These are phyloP conservation scores for Crucibulum laeve DNA, from an alignment of 768 basidiomycete genomes.

Conservation along the genomic window DNA sequence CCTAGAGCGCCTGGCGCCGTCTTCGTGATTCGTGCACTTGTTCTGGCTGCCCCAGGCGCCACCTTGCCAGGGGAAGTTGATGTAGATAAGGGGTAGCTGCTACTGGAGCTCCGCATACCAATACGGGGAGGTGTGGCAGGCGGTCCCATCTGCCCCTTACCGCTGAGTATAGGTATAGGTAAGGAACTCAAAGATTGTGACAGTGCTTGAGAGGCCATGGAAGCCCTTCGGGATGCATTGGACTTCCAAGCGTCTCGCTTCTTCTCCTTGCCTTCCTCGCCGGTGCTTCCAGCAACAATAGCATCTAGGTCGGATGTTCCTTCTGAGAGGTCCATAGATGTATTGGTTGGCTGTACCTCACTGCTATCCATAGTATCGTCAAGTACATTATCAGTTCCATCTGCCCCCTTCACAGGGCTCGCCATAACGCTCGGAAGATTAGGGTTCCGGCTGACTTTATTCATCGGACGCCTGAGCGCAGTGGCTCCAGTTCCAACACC, in stretches of 20 bases:
- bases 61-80: slow-evolving; percentile 14
- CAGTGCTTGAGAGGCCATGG: slow-evolving; percentile 55
- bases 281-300: slow-evolving; percentile 20
- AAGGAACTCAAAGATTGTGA: slow-evolving; percentile 57
- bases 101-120: slow-evolving; percentile 35
- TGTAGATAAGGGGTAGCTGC: slow-evolving; percentile 26
- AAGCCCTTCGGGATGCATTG: slow-evolving; percentile 49
- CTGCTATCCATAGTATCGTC: slow-evolving; percentile 15
- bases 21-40: slow-evolving; percentile 28
- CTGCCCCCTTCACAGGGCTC: slow-evolving; percentile 44
- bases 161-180: slow-evolving; percentile 33
- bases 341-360: slow-evolving; percentile 7
- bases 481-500: slow-evolving; percentile 15
- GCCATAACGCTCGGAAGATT: slow-evolving; percentile 41
- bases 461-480: slow-evolving; percentile 21
- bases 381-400: slow-evolving; percentile 1
- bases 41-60: slow-evolving; percentile 14
- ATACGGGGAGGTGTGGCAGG: slow-evolving; percentile 39
- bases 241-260: slow-evolving; percentile 20
- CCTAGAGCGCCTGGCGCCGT: slow-evolving; percentile 13
- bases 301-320: slow-evolving; percentile 7
- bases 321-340: slow-evolving; percentile 12
- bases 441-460: slow-evolving; percentile 42
- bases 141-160: slow-evolving; percentile 37
- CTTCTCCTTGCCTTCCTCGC: slow-evolving; percentile 32